Base-by-base conservation (phyloP, 2,329 filamentous ascomycete species). In the Colletotrichum aenigma region DNA sequence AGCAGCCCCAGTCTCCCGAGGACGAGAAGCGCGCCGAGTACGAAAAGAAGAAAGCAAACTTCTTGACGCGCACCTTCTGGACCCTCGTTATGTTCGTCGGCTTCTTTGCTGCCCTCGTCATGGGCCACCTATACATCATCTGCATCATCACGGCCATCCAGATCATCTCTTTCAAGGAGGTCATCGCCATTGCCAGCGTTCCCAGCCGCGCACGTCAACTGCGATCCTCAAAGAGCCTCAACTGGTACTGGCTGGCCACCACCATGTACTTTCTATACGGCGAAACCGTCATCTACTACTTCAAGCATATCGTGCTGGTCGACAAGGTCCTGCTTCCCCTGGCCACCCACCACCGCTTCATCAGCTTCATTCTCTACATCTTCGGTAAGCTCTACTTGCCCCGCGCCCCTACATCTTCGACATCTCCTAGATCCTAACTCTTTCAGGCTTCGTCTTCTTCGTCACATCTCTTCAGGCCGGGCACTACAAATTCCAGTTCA, bases 201-300 rank as follows among this genome's bases (percentile, higher is more conserved):
- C 96, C 97, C 70, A 98, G 95, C 84, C 93, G 94, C 81, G 96
- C 96, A 78, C 94, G 96, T 82, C 95, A 96, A 83, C 89, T 99
- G 76, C 94, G 94, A 75, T 98, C 98, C 80, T 98, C 96, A 79
- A 98, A 98, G 88, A 96, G 95, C 79, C 89, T 99, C 80, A 98
- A 98, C 86, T 99, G 97, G 97, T 99, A 99, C 86, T 99, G 98
- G 89, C 90, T 99, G 70, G 97, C 96, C n/a, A 95, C 95, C 30
- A 98, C 96, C 79, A 98, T 99, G 96, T 99, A 99, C 89, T 99
- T 98, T 81, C 89, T 99, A 66, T 99, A 99, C 83, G 97, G 97
- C 82, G 97, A 99, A 87, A 98, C 95, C 81, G 96, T 99, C 82
- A 98, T 99, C 82, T 99, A 99, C 88, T 99, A 99, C 87, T 99